A percentile compares a stretch with the other conserved stretches of the same genome.
phyloP scores from a whole-genome alignment of 768 basidiomycete species.

The Mycena rosella region DNA sequence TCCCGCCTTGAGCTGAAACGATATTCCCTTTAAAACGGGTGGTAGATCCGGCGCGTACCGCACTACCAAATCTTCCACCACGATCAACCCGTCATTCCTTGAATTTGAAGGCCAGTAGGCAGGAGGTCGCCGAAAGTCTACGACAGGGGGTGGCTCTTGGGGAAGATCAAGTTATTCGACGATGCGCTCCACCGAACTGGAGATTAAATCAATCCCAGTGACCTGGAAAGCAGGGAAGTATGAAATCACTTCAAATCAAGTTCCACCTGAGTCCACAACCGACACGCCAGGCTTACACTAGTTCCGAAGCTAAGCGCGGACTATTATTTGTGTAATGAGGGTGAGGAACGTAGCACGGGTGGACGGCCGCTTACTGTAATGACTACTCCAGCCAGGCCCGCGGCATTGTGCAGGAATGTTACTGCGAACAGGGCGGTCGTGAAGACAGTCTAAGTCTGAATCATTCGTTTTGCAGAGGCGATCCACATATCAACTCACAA shows the following conservation, averaged over 20 bases:
- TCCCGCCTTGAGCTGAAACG: slow-evolving; percentile 77
- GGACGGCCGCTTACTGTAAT: slow-evolving; percentile 49
- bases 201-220: background rate
- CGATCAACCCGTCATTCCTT: slow-evolving; percentile 67
- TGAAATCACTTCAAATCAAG: slow-evolving; percentile 80
- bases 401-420: slow-evolving; percentile 61
- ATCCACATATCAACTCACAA: background rate
- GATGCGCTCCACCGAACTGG: background rate
- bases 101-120: slow-evolving; percentile 85
- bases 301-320: background rate
- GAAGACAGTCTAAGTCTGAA: slow-evolving; percentile 62
- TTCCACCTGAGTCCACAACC: slow-evolving; percentile 67
- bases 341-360: slow-evolving; percentile 68
- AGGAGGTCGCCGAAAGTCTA: no score
- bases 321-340: background rate
- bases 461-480: background rate
- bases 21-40: slow-evolving; percentile 79
- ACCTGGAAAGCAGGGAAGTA: background rate
- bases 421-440: slow-evolving; percentile 85
- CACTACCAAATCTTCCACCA: slow-evolving; percentile 81
- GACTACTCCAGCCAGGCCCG: slow-evolving; percentile 70
- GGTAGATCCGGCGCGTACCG: slow-evolving; percentile 91
- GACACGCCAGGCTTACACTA: slow-evolving; percentile 65
- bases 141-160: no score
- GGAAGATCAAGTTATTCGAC: no score